phyloP scores from a whole-genome alignment of 1,139 yeast species.

The Blastobotrys arbuscula region DNA sequence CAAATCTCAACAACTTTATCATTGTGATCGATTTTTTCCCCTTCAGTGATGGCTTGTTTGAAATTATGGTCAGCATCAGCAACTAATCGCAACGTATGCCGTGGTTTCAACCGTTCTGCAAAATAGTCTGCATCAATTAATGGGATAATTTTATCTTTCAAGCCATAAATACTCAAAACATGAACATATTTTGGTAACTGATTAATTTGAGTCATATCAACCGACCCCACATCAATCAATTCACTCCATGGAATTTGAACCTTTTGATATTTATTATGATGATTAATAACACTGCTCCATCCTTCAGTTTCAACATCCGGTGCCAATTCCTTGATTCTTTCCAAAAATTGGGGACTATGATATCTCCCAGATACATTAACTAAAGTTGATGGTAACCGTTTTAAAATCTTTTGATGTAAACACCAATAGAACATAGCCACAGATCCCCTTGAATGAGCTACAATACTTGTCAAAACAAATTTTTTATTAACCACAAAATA shows the following conservation, averaged over 20 bases:
- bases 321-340: conserved; percentile 32
- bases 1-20: conserved; percentile 49
- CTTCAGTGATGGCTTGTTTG: conserved; percentile 41
- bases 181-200: conserved; percentile 39
- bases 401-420: conserved; percentile 25
- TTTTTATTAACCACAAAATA: conserved; percentile 38
- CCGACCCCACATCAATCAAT: conserved; percentile 46
- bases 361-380: conserved; percentile 72
- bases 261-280: conserved; percentile 42
- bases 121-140: conserved; percentile 53
- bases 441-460: conserved; percentile 78
- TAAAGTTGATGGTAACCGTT: conserved; percentile 48
- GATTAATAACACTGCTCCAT: conserved; percentile 23
- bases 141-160: conserved; percentile 61
- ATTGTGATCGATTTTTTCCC: conserved; percentile 48
- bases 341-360: conserved; percentile 28
- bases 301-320: conserved; percentile 37
- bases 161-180: conserved; percentile 68
- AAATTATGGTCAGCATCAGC: conserved; percentile 77
- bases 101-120: conserved; percentile 50
- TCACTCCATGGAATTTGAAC: conserved; percentile 49
- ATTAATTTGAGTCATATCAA: conserved; percentile 43
- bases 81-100: conserved; percentile 55
- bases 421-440: conserved; percentile 78
- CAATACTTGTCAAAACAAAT: conserved; percentile 46